A percentile compares a stretch with the other conserved stretches of the same genome.
These are phyloP conservation scores for Debaryomyces sp. DNA, from an alignment of 1,139 yeast genomes.

Conservation along the genomic window DNA sequence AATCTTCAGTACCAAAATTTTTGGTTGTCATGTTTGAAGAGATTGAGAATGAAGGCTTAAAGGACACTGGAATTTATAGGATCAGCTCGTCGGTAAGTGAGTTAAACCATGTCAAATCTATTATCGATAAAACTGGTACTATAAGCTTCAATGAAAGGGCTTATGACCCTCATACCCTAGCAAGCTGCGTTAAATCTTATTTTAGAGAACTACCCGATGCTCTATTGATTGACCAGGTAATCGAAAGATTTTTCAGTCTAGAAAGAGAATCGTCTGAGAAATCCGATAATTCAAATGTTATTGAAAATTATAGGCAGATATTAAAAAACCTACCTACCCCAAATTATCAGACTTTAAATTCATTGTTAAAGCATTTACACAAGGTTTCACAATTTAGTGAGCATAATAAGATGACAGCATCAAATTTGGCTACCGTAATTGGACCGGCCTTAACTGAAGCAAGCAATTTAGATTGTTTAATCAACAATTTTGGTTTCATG, in stretches of 20 bases:
- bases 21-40: conserved; percentile 67
- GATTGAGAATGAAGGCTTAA: conserved; percentile 80
- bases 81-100: conserved; percentile 88
- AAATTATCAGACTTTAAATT: conserved; percentile 68
- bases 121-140: conserved; percentile 73
- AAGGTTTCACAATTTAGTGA: conserved; percentile 60
- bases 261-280: conserved; percentile 28
- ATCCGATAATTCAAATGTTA: conserved; percentile 20
- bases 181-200: conserved; percentile 86
- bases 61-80: conserved; percentile 91
- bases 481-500: conserved; percentile 57
- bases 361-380: conserved; percentile 70
- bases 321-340: conserved; percentile 58
- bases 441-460: conserved; percentile 66
- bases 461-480: conserved; percentile 51
- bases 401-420: conserved; percentile 76
- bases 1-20: conserved; percentile 61
- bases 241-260: conserved; percentile 50
- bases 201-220: conserved; percentile 91
- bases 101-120: conserved; percentile 65
- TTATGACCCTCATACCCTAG: conserved; percentile 84
- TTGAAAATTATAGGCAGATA: conserved; percentile 44
- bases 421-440: conserved; percentile 77
- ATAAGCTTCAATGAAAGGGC: conserved; percentile 62
- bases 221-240: conserved; percentile 58